Base-by-base conservation (phyloP, 805 yeast genomes). In the Yueomyces sp. region DNA sequence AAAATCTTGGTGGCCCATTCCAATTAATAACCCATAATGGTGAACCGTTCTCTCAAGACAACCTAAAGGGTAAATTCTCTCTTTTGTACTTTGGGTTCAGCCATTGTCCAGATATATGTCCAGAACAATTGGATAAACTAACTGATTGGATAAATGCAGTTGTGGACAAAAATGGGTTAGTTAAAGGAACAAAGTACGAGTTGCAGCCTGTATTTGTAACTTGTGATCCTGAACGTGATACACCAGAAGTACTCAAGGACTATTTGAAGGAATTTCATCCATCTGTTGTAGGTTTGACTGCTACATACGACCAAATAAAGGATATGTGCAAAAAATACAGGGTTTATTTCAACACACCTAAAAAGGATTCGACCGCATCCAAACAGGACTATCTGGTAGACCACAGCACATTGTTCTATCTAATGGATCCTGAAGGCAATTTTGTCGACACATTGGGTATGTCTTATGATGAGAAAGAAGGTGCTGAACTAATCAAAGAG, bases 341-440 rank as follows among this genome's bases (percentile, higher is more conserved):
- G 51, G 98, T 92, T 11, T 92, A 92, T 64, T 92, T 92, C 64
- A 85, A 95, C n/a, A 92, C 98, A 1, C 98, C 98, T 3, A 84
- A 87, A 29, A 34, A 34, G 37, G 37, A 34, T 7, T 5, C 6
- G 8, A 5, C n/a, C 8, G 77, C 86, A 57, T 81, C 92, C 40
- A 85, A 87, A 60, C 97, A 96, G 26, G 96, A 92, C 54, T 92
- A 92, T 59, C 70, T 92, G 48, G 98, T 92, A 31, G 98, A 92
- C 59, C 98, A 92, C 64, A 88, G 97, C 3, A 87, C 92, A 47
- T 92, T 92, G 76, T 90, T 90, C 66, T 92, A 92, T 58, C 69
- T 92, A 54, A 90, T 92, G 96, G 97, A 92, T 60, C 88, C 95
- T n/a, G 96, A 92, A 59, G 98, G 97, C 40, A 78, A 85, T 57